Evolutionary conservation across 768 basidiomycete genomes (phyloP).

Genomic region (Naematelia aurantialba): DNA sequence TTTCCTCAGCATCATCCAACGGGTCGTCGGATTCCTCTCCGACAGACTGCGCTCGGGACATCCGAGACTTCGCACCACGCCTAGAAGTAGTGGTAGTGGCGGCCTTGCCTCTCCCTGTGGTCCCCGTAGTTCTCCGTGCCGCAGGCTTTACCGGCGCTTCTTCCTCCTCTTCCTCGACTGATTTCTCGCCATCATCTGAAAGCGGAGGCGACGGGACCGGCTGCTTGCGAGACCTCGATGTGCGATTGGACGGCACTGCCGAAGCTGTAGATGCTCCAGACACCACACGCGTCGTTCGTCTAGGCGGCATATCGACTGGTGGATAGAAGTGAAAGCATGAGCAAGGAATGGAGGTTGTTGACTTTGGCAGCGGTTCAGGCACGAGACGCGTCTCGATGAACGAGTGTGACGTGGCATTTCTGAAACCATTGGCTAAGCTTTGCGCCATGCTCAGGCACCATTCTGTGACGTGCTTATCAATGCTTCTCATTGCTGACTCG

Average conservation of each 20-base stretch:
- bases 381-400: not conserved
- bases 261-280: constrained; percentile 4
- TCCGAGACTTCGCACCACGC: not conserved
- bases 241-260: not conserved
- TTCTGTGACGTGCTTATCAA: not conserved
- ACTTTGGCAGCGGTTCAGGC: not conserved
- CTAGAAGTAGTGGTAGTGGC: not conserved
- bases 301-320: constrained; percentile 1
- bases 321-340: not conserved
- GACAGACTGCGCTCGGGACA: not conserved
- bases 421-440: too few species aligned
- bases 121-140: not conserved
- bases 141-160: constrained; percentile 1
- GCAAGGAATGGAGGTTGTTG: not conserved
- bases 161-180: not conserved
- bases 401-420: not conserved
- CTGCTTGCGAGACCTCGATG: constrained; percentile 2
- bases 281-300: not conserved
- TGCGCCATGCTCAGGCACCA: not conserved
- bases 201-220: constrained; percentile 1
- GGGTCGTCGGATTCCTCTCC: not conserved
- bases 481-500: not conserved
- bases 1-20: constrained; percentile 1
- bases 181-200: constrained; percentile 5
- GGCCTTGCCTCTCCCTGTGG: not conserved